phyloP scores from a whole-genome alignment of 805 yeast genomes.

The Kodamaea lidongshanica region DNA sequence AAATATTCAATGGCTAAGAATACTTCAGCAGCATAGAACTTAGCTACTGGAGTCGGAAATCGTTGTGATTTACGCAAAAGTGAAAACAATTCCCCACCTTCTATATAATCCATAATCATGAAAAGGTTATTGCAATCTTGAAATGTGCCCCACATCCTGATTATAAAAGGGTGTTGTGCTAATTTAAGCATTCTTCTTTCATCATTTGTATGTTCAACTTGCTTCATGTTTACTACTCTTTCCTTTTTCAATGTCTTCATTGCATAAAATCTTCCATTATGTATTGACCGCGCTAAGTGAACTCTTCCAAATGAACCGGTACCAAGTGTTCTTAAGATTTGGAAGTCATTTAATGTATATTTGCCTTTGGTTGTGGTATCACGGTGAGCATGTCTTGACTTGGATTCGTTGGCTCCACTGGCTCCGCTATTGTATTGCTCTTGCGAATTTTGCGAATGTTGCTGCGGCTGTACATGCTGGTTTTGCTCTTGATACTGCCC shows the following conservation, averaged over 20 bases:
- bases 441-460: constrained; percentile 20
- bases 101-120: constrained; percentile 62
- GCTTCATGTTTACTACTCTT: constrained; percentile 55
- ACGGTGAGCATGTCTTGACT: constrained; percentile 11
- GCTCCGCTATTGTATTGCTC: not conserved
- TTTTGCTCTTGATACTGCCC: too few species aligned
- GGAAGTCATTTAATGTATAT: constrained; percentile 51
- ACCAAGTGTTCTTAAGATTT: constrained; percentile 51
- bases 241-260: constrained; percentile 53
- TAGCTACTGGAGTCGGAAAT: constrained; percentile 59
- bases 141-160: constrained; percentile 64
- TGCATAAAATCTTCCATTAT: constrained; percentile 55
- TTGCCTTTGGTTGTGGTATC: constrained; percentile 48
- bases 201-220: constrained; percentile 59
- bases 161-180: constrained; percentile 55
- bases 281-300: constrained; percentile 52
- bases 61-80: constrained; percentile 51
- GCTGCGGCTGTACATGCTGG: constrained; percentile 29
- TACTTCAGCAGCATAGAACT: constrained; percentile 59
- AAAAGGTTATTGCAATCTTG: constrained; percentile 52
- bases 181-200: constrained; percentile 53
- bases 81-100: constrained; percentile 57
- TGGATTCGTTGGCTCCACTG: constrained; percentile 3
- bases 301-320: constrained; percentile 60
- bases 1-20: constrained; percentile 52